A percentile compares a stretch with the other conserved stretches of the same genome.
Conservation (phyloP, 148 eudicot species). For the Rhododendron ovatum region DNA sequence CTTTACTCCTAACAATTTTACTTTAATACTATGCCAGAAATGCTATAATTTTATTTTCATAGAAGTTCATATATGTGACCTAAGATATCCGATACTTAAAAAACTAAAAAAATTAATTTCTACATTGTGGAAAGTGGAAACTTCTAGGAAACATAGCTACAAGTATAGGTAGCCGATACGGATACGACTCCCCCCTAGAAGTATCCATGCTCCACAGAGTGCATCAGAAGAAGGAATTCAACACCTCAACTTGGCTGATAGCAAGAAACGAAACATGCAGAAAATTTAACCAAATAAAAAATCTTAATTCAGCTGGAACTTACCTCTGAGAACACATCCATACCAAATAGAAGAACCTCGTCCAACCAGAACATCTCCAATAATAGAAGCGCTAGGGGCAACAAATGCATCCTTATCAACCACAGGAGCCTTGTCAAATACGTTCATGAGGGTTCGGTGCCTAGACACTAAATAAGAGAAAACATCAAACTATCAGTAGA, state of each 20-base stretch:
- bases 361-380: constrained; percentile 86
- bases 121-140: not conserved
- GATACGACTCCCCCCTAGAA: not conserved
- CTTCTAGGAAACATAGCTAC: not conserved
- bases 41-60: not conserved
- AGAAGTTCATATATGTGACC: not conserved
- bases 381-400: constrained; percentile 84
- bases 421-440: constrained; percentile 69
- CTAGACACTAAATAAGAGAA: constrained; percentile 49
- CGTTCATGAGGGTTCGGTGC: constrained; percentile 79
- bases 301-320: not conserved
- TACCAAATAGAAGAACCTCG: constrained; percentile 77
- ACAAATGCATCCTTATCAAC: constrained; percentile 84
- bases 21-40: not conserved
- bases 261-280: not conserved
- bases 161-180: not conserved
- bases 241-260: not conserved
- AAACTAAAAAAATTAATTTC: not conserved
- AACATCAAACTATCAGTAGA: not conserved
- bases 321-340: constrained; percentile 93
- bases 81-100: too few species aligned
- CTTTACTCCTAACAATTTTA: not conserved
- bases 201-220: not conserved
- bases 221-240: not conserved
- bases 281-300: not conserved